These are phyloP conservation scores for Fusarium acutatum DNA, from an alignment of 2,329 filamentous ascomycete species.

Conservation along the genomic window DNA sequence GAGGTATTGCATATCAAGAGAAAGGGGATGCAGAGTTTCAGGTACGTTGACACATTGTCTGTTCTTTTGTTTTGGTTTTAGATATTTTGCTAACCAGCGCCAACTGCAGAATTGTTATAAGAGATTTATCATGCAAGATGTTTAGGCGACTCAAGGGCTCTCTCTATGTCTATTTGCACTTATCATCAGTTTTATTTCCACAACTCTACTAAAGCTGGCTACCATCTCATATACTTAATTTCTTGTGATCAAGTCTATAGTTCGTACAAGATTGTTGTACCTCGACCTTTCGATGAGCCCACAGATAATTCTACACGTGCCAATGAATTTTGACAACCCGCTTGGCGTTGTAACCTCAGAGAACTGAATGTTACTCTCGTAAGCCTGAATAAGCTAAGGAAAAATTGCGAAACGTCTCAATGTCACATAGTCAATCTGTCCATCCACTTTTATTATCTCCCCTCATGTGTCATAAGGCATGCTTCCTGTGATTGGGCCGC, in stretches of 20 bases:
- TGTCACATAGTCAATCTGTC: background rate
- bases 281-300: rapidly evolving
- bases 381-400: background rate
- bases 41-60: background rate
- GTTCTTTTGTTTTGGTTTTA: too few relatives aligned
- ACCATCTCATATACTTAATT: rapidly evolving
- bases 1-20: background rate
- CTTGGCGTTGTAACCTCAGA: background rate
- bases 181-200: rapidly evolving
- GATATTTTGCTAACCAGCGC: background rate
- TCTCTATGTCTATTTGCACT: background rate
- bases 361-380: rapidly evolving
- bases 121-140: background rate
- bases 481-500: background rate
- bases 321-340: rapidly evolving
- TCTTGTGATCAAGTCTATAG: rapidly evolving
- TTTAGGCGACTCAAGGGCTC: background rate
- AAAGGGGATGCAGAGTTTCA: background rate
- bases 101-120: background rate
- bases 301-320: too few relatives aligned
- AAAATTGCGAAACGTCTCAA: background rate
- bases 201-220: rapidly evolving
- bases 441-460: background rate
- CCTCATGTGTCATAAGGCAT: background rate
- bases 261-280: rapidly evolving